Conservation (phyloP, 805 yeast species). For the Wickerhamiella spandovensis region DNA sequence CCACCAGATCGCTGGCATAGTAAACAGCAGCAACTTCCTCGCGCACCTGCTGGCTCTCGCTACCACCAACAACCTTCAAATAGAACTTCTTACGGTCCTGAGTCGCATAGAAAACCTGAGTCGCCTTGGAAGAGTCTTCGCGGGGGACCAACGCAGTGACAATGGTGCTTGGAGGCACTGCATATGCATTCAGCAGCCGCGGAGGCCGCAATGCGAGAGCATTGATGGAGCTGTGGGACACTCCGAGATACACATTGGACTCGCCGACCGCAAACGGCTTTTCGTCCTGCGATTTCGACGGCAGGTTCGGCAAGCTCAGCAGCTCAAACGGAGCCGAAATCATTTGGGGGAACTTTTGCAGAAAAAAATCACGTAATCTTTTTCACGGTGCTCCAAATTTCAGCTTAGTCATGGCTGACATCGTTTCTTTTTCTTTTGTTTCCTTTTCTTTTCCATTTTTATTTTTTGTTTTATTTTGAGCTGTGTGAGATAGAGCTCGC, state of each 20-base stretch:
- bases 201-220: constrained; percentile 23
- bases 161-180: constrained; percentile 22
- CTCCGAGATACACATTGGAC: constrained; percentile 17
- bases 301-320: constrained; percentile 14
- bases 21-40: constrained; percentile 7
- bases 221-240: constrained; percentile 22
- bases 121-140: neutral
- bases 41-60: neutral
- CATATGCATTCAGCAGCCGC: constrained; percentile 21
- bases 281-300: neutral
- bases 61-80: constrained; percentile 8
- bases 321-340: constrained; percentile 18
- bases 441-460: no score
- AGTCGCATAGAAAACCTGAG: constrained; percentile 15
- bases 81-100: constrained; percentile 20
- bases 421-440: no score
- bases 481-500: no score
- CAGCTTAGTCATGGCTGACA: no score
- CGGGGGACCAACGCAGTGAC: constrained; percentile 16
- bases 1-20: constrained; percentile 1
- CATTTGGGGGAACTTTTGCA: constrained; percentile 9
- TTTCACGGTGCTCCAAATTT: no score
- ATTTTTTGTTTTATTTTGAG: no score
- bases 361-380: neutral
- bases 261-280: constrained; percentile 7